Base-by-base conservation (phyloP, 139 green algal species). In the Tetraselmis chui region DNA sequence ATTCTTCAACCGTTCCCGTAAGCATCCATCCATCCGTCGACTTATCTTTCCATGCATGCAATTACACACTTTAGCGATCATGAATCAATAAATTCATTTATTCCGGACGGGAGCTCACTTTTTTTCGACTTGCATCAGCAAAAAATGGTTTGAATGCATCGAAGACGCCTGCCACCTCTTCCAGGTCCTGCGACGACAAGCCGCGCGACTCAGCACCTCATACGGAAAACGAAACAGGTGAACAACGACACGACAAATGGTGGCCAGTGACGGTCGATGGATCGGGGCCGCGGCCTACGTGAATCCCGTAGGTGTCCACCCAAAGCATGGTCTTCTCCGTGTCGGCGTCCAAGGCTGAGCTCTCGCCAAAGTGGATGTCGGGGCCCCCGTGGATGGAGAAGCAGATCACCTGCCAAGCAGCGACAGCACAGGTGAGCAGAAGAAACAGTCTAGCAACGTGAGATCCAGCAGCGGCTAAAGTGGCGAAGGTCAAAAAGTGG, bases 381-480 rank as follows among this genome's bases (percentile, higher is more conserved):
- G 85, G 83, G 0, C 96, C 96, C 76, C 86, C 87, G 79, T 97
- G 98, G 23, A 98, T 81, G 0, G 93, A 96, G 31, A 98, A 94
- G 88, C 93, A 98, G 75, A 91, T 97, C 29, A 67, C 45, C 45
- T 90, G 11, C 29, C 45, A 67, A 18, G 45, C 45, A 67, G 45
- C 45, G 45, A n/a, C n/a, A n/a, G n/a, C n/a, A n/a, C n/a, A n/a
- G n/a, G n/a, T n/a, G n/a, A n/a, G n/a, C n/a, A n/a, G n/a, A n/a
- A n/a, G n/a, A n/a, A n/a, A n/a, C n/a, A n/a, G n/a, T n/a, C n/a
- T n/a, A n/a, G n/a, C n/a, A n/a, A n/a, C n/a, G n/a, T n/a, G n/a
- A n/a, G n/a, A n/a, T n/a, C n/a, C n/a, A n/a, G n/a, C n/a, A n/a
- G n/a, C n/a, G n/a, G n/a, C n/a, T n/a, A n/a, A n/a, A n/a, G n/a